Evolutionary conservation across 2,329 filamentous ascomycete genomes (phyloP), one percentile per base, ranked within the genome.

Genomic region (Whalleya microplaca): DNA sequence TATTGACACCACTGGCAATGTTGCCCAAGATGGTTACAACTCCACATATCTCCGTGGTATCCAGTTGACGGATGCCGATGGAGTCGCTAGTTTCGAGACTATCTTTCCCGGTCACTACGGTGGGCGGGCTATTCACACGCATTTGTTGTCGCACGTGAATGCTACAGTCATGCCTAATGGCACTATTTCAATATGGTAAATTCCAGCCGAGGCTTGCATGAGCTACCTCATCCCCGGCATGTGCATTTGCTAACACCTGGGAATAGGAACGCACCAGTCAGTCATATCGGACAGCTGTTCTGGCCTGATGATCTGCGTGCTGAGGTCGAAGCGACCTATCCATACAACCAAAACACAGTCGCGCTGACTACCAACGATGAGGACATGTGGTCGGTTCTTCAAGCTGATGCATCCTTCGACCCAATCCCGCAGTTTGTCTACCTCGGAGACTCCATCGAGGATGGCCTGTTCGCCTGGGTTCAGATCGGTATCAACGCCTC

Each of bases 351-450:
- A 27, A 72, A 71, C 64, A 70, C 68, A 1, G 59, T 67, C 20
- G 50, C 20, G 7, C 51, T 70, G 8, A 70, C 67, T 3, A 69
- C 65, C 56, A 71, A 71, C 63, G 68, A 71, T 56, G 69, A 68
- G 21, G 69, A 71, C 51, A 69, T 69, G 69, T 72, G 69, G 69
- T 64, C 62, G 37, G 57, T 72, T 42, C 44, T 71, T 37, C 62
- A 66, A 42, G 63, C 68, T 23, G 66, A 69, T 45, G 56, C 55
- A 41, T 62, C 48, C 47, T 72, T 60, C 56, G 78, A 82, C 59
- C 82, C 81, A 1, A 75, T 83, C 67, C 73, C 81, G 20, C 76
- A 84, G 68, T 83, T 78, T 60, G 70, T 81, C 42, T 78, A 81
- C 51, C 77, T 84, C 21, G 80, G 82, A 3, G 76, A 82, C 27